Evolutionary conservation across 768 basidiomycete species (phyloP), one percentile per base, ranked within the genome.

Genomic region (Pleurotus pulmonarius): DNA sequence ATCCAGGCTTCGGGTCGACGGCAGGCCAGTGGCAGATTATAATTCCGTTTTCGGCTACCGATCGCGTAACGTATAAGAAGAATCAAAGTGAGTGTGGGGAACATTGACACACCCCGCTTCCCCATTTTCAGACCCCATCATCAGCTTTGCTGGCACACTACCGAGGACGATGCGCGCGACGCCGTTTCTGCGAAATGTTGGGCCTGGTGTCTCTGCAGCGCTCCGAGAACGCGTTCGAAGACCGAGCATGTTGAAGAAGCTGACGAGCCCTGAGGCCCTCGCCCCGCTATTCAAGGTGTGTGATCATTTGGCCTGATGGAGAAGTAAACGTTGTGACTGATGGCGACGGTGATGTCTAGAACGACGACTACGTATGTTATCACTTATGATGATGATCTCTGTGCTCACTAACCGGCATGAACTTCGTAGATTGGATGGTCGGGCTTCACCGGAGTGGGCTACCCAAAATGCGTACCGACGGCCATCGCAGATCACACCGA

Each of bases 391-490:
- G n/a, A 0, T 25, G n/a, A 37, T 47, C n/a, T 13, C 25, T 22
- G 55, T 20, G 12, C n/a, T 45, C 4, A 13, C 11, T 49, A 40
- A 51, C 15, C 12, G 4, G 26, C 51, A 38, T 38, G 46, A 5
- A 9, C 15, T 22, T 6, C 16, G 34, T 64, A 79, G 77, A 79
- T 80, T 58, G 78, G 77, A 34, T 80, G 76, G 75, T 77, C 76
- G 39, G 78, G 77, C 3, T 80, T 79, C 60, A 80, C 77, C 18
- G 78, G 78, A 20, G 78, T 80, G 8, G 78, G 78, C 12, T 80
- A 80, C 59, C 78, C 78, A 22, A 79, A 80, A 59, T 65, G 64
- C 3, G 70, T 76, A 22, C 78, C 77, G 15, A 72, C 75, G 0
- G 77, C 77, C 18, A 79, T 80, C 38, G 78, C 78, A 20, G 72